Evolutionary conservation across 1,139 yeast species (phyloP), one percentile per base, ranked within the genome.

Genomic region (Pneumocystis carinii): DNA sequence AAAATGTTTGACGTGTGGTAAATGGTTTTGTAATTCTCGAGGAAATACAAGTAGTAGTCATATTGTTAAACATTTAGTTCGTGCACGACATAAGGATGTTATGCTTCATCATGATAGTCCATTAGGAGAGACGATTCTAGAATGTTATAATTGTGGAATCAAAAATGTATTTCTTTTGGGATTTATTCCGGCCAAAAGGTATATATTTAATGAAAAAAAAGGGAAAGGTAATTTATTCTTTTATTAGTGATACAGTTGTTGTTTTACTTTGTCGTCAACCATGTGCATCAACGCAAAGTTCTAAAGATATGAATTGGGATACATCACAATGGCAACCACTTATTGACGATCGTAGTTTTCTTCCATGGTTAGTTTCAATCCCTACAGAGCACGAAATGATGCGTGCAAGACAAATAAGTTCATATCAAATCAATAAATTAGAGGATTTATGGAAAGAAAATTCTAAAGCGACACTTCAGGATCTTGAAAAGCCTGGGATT

Each of bases 21-120:
- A 84, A 72, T 90, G 97, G 97, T 90, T 90, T 72, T 90, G 97
- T 75, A 90, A 90, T 72, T 81, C 87, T n/a, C 82, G 83, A 65
- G 78, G 82, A 37, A 77, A 78, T 59, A 77, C 83, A 10, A 75
- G 81, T 10, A 83, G 90, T 24, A 86, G 96, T 1, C 97, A 90
- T 72, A 87, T 90, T 39, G 84, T 90, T 17, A 87, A 89, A 19
- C 97, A 90, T 74, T 76, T 90, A 72, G 95, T 89, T 42, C 76
- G 87, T 70, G 81, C 96, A 1, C 83, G 86, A 66, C 97, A 90
- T 72, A 84, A 85, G 70, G 68, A 70, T 24, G 90, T 90, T 1
- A 78, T 85, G 3, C 77, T 89, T 62, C 97, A 90, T 72, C 84
- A 83, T 56, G 87, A 87, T 53, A 84, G 92, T 0, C 92, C 87